Conservation (phyloP, 1,284 basidiomycete species). For the Vanrija pseudolonga region DNA sequence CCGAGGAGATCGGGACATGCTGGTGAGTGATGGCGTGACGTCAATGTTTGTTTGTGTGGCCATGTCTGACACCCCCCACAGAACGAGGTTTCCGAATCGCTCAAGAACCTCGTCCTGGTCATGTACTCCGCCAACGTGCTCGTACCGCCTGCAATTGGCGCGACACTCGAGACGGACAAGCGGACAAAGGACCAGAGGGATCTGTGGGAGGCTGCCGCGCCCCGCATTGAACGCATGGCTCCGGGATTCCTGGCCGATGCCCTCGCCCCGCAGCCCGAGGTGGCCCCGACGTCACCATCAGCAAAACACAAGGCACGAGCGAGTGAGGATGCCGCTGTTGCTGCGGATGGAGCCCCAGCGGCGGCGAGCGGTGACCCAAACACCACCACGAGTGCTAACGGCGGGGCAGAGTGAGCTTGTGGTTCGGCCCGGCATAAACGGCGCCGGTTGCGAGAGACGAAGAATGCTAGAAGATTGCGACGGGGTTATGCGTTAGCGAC, state of each 20-base stretch:
- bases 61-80: slow-evolving; percentile 37
- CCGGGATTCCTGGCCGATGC: slow-evolving; percentile 75
- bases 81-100: slow-evolving; percentile 92
- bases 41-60: background rate
- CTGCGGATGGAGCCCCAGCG: too few relatives aligned
- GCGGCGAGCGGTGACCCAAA: too few relatives aligned
- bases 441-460: too few relatives aligned
- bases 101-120: slow-evolving; percentile 95
- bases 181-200: slow-evolving; percentile 66
- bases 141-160: slow-evolving; percentile 58
- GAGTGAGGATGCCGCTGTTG: too few relatives aligned
- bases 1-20: slow-evolving; percentile 77
- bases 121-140: slow-evolving; percentile 87
- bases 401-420: too few relatives aligned
- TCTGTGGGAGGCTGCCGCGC: slow-evolving; percentile 77
- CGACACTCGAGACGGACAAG: slow-evolving; percentile 52
- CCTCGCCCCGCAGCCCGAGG: slow-evolving; percentile 1
- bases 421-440: too few relatives aligned
- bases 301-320: too few relatives aligned
- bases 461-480: too few relatives aligned
- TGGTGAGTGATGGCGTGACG: slow-evolving; percentile 58
- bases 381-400: too few relatives aligned
- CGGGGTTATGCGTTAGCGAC: too few relatives aligned
- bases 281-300: background rate
- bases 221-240: slow-evolving; percentile 79